Base-by-base conservation (phyloP, 768 basidiomycete genomes). In the Pisolithus albus region DNA sequence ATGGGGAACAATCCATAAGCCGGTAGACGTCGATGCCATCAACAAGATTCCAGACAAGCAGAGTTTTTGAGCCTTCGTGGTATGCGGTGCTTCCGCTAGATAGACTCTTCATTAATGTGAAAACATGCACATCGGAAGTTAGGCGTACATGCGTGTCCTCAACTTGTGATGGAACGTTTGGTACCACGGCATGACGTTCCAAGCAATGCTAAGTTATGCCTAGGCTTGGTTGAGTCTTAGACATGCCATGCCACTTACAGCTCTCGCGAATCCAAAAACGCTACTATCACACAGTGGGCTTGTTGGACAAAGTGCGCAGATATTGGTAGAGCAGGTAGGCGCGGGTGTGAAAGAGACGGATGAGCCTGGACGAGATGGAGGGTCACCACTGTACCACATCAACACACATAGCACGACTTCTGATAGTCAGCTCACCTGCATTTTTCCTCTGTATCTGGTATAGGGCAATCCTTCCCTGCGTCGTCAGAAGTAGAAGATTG, bases 21-120 rank as follows among this genome's bases (percentile, higher is more conserved):
- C 18, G 28, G 44, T 51, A 51, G 30, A 45, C 19, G 18, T 51
- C 41, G 16, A 44, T 7, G 7, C 50, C 42, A 26, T 51, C 32
- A 13, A 30, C 26, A 9, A 51, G 41, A 32, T 51, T 51, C 50
- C 41, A 51, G 23, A 51, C 23, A 10, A 51, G 50, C 23, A 51
- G 32, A 4, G 28, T 43, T 13, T 34, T 40, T 6, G 41, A 30
- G 13, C 13, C 26, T 16, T 43, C 30, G 23, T 45, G 30, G 28
- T 43, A 51, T n/a, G 50, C 40, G 2, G 30, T 26, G 28, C 32
- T 16, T 16, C 50, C 50, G 1, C 50, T 51, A 15, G n/a, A 34
- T 34, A 34, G 5, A 13, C 10, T n/a, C n/a, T 3, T 10, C 5
- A n/a, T 11, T 4, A 28, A n/a, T 1, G 7, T 13, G 18, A 21